These are phyloP conservation scores for Exophiala spinifera DNA, from an alignment of 2,329 filamentous ascomycete species.

Conservation along the genomic window DNA sequence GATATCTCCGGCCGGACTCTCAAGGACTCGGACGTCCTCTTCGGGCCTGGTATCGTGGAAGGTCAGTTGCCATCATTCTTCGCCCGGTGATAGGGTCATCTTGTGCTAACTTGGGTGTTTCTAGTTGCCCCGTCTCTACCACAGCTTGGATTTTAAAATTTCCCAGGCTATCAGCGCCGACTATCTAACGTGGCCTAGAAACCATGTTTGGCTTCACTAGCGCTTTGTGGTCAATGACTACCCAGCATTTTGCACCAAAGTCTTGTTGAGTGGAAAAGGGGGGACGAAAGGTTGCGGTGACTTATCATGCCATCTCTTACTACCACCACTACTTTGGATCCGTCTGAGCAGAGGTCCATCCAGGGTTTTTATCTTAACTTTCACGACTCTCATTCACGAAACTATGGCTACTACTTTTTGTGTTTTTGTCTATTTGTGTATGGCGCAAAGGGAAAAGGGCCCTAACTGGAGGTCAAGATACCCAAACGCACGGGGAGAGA, in stretches of 20 bases:
- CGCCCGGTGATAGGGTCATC: background rate
- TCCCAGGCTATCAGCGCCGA: background rate
- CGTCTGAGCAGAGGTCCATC: background rate
- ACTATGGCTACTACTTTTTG: background rate
- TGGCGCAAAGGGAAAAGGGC: background rate
- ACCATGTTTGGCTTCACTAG: constrained; percentile 10
- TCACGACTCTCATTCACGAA: background rate
- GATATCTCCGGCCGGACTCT: constrained; percentile 22
- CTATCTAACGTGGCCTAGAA: too few relatives aligned
- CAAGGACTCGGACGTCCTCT: constrained; percentile 22
- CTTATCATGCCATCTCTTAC: background rate
- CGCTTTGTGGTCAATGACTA: constrained; percentile 4
- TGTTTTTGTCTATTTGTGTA: background rate
- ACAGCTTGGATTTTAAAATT: background rate
- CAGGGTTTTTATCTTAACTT: background rate
- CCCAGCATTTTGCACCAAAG: background rate
- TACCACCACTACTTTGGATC: background rate
- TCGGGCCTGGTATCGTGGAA: constrained; percentile 29
- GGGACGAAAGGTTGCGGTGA: background rate
- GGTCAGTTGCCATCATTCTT: constrained; percentile 14
- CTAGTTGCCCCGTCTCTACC: constrained; percentile 17
- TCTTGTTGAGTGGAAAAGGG: background rate
- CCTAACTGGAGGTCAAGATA: background rate
- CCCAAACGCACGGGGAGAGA: background rate
- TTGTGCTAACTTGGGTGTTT: background rate